Conservation (phyloP, 345 rosid genomes). For the Salix caprea region DNA sequence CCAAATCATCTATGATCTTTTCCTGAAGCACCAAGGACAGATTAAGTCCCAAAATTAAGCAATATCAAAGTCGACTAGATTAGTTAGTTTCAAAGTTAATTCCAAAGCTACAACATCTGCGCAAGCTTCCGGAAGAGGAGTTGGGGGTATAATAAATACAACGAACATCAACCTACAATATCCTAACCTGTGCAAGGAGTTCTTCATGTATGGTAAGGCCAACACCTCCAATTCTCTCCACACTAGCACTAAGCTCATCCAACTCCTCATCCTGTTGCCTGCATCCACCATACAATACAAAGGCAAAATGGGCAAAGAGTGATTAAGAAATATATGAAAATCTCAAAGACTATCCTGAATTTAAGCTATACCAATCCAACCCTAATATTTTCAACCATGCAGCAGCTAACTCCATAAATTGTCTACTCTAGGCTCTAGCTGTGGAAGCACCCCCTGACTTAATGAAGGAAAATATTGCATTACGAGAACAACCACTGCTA, state of each 20-base stretch:
- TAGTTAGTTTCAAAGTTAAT: background rate
- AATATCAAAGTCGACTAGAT: background rate
- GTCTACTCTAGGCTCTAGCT: background rate
- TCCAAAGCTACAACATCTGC: background rate
- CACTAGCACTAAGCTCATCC: conserved; percentile 91
- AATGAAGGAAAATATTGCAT: background rate
- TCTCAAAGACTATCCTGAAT: background rate
- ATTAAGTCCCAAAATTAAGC: background rate
- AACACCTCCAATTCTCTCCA: conserved; percentile 87
- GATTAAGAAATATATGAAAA: background rate
- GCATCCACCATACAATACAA: conserved; percentile 3
- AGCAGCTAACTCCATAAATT: background rate
- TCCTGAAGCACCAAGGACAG: conserved; percentile 47
- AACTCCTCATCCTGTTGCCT: conserved; percentile 97
- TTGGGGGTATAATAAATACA: background rate
- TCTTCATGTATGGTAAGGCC: conserved; percentile 98
- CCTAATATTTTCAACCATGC: background rate
- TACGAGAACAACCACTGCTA: background rate
- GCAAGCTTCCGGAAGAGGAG: background rate
- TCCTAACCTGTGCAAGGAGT: conserved; percentile 71
- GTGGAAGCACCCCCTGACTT: background rate
- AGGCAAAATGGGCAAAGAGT: background rate
- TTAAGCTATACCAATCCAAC: background rate
- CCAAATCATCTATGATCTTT: conserved; percentile 75
- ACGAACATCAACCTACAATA: conserved; percentile 2